Percentiles rank a stretch among this genome's conserved stretches.
phyloP scores from a whole-genome alignment of 441 rosid genomes.

The Corymbia calophylla region DNA sequence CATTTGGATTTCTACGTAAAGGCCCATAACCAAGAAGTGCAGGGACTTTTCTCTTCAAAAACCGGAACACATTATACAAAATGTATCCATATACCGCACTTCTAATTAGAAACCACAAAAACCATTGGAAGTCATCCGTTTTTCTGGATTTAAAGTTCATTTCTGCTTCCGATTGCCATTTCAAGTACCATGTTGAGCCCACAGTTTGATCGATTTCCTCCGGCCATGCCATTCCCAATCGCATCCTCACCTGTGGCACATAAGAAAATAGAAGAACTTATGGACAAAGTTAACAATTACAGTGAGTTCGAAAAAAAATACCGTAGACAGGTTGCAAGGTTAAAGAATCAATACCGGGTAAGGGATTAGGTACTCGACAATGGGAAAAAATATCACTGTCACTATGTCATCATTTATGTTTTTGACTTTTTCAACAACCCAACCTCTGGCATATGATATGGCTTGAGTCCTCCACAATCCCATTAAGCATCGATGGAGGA shows the following conservation, averaged over 20 bases:
- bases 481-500: constrained; percentile 39
- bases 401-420: constrained; percentile 69
- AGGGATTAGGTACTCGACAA: constrained; percentile 62
- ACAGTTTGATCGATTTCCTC: constrained; percentile 70
- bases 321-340: background rate
- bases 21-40: constrained; percentile 83
- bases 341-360: constrained; percentile 49
- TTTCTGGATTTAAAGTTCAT: constrained; percentile 54
- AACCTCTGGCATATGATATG: constrained; percentile 42
- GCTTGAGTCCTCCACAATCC: constrained; percentile 45
- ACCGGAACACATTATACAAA: constrained; percentile 51
- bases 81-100: constrained; percentile 49
- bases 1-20: constrained; percentile 62
- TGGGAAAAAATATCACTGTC: constrained; percentile 62
- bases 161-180: constrained; percentile 88
- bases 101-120: constrained; percentile 68
- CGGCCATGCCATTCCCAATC: constrained; percentile 92
- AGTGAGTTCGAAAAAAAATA: background rate
- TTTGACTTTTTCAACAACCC: constrained; percentile 35
- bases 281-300: background rate
- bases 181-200: constrained; percentile 80
- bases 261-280: constrained; percentile 1
- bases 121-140: constrained; percentile 51
- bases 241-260: constrained; percentile 54
- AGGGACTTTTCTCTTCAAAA: constrained; percentile 66